Evolutionary conservation across 495 filamentous ascomycete species (phyloP).

Genomic region (Glutinoglossum americanum): DNA sequence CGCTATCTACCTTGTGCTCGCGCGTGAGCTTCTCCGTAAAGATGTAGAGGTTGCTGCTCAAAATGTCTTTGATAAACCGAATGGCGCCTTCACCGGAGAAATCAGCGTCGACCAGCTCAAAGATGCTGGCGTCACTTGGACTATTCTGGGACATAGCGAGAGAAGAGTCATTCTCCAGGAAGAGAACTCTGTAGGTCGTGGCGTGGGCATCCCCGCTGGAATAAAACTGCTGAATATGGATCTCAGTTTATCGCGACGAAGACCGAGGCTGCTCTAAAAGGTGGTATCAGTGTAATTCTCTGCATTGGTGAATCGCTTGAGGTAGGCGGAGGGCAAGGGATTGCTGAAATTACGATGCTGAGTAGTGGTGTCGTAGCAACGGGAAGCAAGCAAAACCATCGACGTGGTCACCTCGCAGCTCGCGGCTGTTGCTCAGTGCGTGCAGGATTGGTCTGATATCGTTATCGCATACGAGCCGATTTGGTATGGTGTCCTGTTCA

Average conservation of each 20-base stretch:
- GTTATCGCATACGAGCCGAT: conserved; percentile 98
- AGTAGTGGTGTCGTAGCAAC: conserved; percentile 29
- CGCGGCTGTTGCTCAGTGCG: conserved; percentile 30
- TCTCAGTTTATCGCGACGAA: conserved; percentile 63
- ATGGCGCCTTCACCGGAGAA: conserved; percentile 94
- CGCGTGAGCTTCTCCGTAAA: conserved; percentile 44
- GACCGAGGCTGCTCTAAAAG: conserved; percentile 73
- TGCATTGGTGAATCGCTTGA: conserved; percentile 91
- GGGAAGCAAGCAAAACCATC: conserved; percentile 69
- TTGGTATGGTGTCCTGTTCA: conserved; percentile 32
- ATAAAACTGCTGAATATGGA: background rate
- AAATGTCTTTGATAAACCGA: conserved; percentile 91
- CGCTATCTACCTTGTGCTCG: conserved; percentile 70
- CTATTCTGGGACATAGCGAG: conserved; percentile 83
- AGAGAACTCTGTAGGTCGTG: conserved; percentile 36
- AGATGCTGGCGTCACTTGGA: conserved; percentile 72
- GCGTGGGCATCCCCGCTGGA: background rate
- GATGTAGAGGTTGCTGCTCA: conserved; percentile 71
- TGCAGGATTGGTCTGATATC: conserved; percentile 75
- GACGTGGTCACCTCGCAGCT: conserved; percentile 53
- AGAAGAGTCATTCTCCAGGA: conserved; percentile 72
- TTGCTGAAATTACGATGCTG: background rate
- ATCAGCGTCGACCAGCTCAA: conserved; percentile 78
- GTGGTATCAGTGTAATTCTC: conserved; percentile 75
- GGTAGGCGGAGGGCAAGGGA: conserved; percentile 14